Conservation (phyloP, 495 filamentous ascomycete genomes). For the Aspergillus coremiiformis region DNA sequence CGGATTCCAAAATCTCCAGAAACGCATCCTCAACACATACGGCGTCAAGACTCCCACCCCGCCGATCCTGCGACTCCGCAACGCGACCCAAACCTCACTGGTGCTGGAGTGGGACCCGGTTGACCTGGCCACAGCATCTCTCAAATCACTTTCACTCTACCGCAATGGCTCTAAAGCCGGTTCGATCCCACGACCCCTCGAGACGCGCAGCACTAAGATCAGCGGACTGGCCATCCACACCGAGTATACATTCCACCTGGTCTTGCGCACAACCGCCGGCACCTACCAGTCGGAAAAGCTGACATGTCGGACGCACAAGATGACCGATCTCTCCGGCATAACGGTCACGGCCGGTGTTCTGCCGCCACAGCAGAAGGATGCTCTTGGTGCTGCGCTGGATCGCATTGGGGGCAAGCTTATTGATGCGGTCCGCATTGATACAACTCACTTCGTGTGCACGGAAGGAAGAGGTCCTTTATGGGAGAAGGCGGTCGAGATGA, state of each 20-base stretch:
- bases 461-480: slow-evolving; percentile 83
- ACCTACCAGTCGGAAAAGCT: slow-evolving; percentile 78
- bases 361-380: slow-evolving; percentile 65
- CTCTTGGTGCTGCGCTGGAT: slow-evolving; percentile 65
- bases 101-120: slow-evolving; percentile 98
- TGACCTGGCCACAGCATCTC: slow-evolving; percentile 80
- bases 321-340: slow-evolving; percentile 95
- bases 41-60: slow-evolving; percentile 70
- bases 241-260: slow-evolving; percentile 90
- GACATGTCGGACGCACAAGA: slow-evolving; percentile 87
- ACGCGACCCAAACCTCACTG: slow-evolving; percentile 92
- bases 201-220: slow-evolving; percentile 91
- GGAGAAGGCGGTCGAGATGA: slow-evolving; percentile 96
- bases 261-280: slow-evolving; percentile 85
- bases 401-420: slow-evolving; percentile 88
- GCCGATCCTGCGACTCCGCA: slow-evolving; percentile 80
- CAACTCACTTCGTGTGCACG: slow-evolving; percentile 97
- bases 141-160: slow-evolving; percentile 81
- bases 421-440: slow-evolving; percentile 90
- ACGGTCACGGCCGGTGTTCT: slow-evolving; percentile 90
- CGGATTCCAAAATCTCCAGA: slow-evolving; percentile 75
- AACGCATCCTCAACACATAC: slow-evolving; percentile 78
- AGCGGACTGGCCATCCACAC: slow-evolving; percentile 92
- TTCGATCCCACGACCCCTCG: slow-evolving; percentile 76
- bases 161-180: slow-evolving; percentile 95